Evolutionary conservation across 345 rosid species (phyloP).

Genomic region (Lenwebbia sp.): DNA sequence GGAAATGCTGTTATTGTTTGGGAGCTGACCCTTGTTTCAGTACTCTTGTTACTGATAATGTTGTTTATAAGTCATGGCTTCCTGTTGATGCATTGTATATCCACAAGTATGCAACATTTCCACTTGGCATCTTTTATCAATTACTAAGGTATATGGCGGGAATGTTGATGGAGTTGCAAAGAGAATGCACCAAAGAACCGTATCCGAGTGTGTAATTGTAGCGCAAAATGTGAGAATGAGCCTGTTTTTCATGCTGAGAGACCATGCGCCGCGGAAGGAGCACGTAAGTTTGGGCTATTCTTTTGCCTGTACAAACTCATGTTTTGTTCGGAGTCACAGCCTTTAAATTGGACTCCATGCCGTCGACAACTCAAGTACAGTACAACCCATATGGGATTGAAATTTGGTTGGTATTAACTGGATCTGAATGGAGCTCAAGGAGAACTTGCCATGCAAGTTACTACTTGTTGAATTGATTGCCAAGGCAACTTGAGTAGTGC

Average conservation of each 20-base stretch:
- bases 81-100: neutral
- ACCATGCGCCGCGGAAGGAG: neutral
- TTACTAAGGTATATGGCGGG: neutral
- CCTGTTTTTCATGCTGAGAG: neutral
- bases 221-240: neutral
- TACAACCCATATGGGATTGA: neutral
- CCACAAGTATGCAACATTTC: neutral
- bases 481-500: neutral
- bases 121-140: neutral
- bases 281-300: neutral
- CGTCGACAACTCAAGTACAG: neutral
- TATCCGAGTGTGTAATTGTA: neutral
- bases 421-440: neutral
- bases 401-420: neutral
- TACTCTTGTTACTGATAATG: neutral
- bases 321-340: neutral
- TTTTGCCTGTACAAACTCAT: neutral
- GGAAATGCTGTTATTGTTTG: neutral
- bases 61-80: neutral
- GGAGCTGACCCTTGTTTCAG: neutral
- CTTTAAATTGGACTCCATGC: neutral
- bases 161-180: neutral
- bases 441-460: neutral
- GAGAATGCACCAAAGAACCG: neutral
- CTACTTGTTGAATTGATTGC: neutral